Conservation (phyloP, 2,329 filamentous ascomycete species). For the Huntiella bhutanensis region DNA sequence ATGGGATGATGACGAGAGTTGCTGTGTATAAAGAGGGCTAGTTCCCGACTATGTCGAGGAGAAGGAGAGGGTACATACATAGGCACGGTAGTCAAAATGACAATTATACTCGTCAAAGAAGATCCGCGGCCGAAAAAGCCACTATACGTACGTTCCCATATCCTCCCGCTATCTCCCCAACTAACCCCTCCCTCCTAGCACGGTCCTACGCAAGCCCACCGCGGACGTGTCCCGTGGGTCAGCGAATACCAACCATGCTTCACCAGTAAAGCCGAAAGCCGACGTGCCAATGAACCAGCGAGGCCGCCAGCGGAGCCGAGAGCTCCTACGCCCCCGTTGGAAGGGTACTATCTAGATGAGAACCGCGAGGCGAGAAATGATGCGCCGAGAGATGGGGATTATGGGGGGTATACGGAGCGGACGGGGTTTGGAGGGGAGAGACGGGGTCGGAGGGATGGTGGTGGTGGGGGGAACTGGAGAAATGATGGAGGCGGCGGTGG, state of each 20-base stretch:
- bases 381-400: too few species aligned
- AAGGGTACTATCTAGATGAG: not conserved
- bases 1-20: too few species aligned
- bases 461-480: too few species aligned
- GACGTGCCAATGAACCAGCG: not conserved
- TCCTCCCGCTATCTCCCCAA: not conserved
- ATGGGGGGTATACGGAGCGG: not conserved
- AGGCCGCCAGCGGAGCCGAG: not conserved
- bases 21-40: too few species aligned
- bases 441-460: too few species aligned
- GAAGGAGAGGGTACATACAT: too few species aligned
- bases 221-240: not conserved
- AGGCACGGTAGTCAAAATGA: not conserved
- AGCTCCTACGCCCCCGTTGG: not conserved
- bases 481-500: too few species aligned
- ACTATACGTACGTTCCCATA: not conserved
- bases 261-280: not conserved
- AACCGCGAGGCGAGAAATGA: not conserved
- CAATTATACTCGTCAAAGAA: not conserved
- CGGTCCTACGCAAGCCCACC: not conserved
- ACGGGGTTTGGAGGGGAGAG: too few species aligned
- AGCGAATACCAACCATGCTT: conserved; percentile 1
- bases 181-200: not conserved
- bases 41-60: too few species aligned
- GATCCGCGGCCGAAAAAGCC: not conserved